A percentile compares a stretch with the other conserved stretches of the same genome.
Evolutionary conservation across 2,329 filamentous ascomycete genomes (phyloP).

Genomic region (Waltergamsia citrina): DNA sequence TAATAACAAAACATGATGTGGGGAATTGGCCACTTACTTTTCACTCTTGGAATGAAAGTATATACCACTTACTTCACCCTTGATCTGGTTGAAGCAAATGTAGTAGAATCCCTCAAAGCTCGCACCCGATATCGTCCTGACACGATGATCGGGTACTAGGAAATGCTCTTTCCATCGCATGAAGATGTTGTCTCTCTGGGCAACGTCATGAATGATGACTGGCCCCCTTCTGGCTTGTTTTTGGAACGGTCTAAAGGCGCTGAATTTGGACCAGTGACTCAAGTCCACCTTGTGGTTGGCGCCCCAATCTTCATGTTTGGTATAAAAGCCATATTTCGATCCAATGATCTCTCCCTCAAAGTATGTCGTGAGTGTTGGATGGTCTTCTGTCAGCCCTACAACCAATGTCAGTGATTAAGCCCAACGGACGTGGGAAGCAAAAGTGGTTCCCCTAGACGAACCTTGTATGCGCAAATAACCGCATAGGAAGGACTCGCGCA

Average conservation of each 20-base stretch:
- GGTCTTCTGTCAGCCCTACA: slow-evolving; percentile 82
- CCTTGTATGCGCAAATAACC: slow-evolving; percentile 95
- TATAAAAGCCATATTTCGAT: slow-evolving; percentile 87
- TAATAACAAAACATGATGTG: not conserved
- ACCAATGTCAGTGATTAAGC: slow-evolving; percentile 4
- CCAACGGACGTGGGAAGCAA: not conserved
- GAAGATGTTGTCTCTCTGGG: slow-evolving; percentile 81
- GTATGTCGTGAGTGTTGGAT: slow-evolving; percentile 95
- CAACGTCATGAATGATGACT: slow-evolving; percentile 55
- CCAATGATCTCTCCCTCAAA: slow-evolving; percentile 98
- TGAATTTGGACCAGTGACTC: slow-evolving; percentile 87
- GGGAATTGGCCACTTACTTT: slow-evolving; percentile 53
- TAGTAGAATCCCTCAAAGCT: slow-evolving; percentile 99
- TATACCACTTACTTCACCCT: slow-evolving; percentile 80
- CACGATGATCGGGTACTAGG: slow-evolving; percentile 86
- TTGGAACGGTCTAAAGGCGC: slow-evolving; percentile 69
- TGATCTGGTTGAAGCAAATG: slow-evolving; percentile 93
- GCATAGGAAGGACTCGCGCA: slow-evolving; percentile 88
- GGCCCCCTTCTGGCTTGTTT: slow-evolving; percentile 49
- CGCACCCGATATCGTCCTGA: slow-evolving; percentile 82
- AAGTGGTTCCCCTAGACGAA: slow-evolving; percentile 19
- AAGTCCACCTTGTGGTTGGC: slow-evolving; percentile 86
- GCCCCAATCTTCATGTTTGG: slow-evolving; percentile 82
- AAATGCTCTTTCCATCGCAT: slow-evolving; percentile 99
- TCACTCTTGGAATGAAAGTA: slow-evolving; percentile 98